Base-by-base conservation (phyloP, 208 protist genomes). In the Acanthamoeba castellanii region DNA sequence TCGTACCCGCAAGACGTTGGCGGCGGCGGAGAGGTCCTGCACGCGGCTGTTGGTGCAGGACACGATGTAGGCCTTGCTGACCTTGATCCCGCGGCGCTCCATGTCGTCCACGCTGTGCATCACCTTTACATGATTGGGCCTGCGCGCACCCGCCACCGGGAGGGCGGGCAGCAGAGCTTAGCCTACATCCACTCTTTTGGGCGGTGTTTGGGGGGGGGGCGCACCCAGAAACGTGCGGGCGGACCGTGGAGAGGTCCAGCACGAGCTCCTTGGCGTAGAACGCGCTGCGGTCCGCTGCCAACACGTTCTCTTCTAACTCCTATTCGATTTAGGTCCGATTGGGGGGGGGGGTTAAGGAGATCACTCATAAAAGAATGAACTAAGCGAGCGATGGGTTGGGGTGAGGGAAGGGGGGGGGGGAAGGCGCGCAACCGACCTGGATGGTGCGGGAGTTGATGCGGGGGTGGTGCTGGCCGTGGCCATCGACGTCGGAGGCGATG, bases 11-110 rank as follows among this genome's bases (percentile, higher is more conserved):
- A 93, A 37, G 25, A 68, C 66, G 61, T 37, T n/a, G 22, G 78
- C 78, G 27, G 78, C 78, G 78, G 78, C 78, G 47, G 78, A 87
- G 47, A 98, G 57, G 74, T 98, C 97, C 20, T 89, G 25, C 13
- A 91, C 95, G 88, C 97, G 95, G 25, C 90, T 95, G 90, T 98
- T 98, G 45, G 97, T 96, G 93, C 97, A 98, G 32, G 97, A 98
- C 2, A 98, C 96, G 45, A 98, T 66, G 93, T 98, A 98, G 14
- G 97, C 97, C 91, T 98, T 97, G 45, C 98, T 68, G 22, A 97
- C 95, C 66, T 94, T 72, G 64, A 97, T 95, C 45, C 82, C 42
- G 64, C 97, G 81, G 32, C 72, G 85, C 74, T 96, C 74, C 30
- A 97, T 66, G 30, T 96, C 95, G 55, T 47, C 57, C 27, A 97